Evolutionary conservation across 805 yeast genomes (phyloP).

Genomic region (Yarrowia hollandica): DNA sequence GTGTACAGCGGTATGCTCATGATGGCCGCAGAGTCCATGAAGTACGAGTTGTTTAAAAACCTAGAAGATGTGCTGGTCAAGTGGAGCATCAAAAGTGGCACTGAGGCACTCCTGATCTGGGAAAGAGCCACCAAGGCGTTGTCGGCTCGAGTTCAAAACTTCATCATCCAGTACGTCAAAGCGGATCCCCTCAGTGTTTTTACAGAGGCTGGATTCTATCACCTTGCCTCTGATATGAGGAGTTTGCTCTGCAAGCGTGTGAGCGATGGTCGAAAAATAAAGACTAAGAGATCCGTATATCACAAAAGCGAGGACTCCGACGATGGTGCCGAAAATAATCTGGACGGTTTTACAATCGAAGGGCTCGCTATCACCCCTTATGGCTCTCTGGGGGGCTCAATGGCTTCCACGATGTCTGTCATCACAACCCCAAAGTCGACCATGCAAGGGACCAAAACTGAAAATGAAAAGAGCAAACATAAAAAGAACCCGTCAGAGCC

Average conservation of each 20-base stretch:
- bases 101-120: constrained; percentile 6
- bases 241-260: constrained; percentile 16
- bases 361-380: background rate
- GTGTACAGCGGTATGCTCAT: background rate
- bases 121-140: background rate
- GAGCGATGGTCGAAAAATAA: constrained; percentile 3
- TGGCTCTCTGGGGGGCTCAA: background rate
- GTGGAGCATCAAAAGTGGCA: background rate
- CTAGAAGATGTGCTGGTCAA: background rate
- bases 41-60: background rate
- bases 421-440: background rate
- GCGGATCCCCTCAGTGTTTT: background rate
- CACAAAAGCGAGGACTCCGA: constrained; percentile 4
- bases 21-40: constrained; percentile 13
- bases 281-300: background rate
- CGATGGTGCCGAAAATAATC: background rate
- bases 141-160: background rate
- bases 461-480: background rate
- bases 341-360: background rate
- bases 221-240: background rate
- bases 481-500: background rate
- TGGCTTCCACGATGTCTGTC: background rate
- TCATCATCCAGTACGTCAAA: background rate
- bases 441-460: background rate
- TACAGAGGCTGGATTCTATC: background rate